Conservation (phyloP, 805 yeast species). For the Starmerella asiatica region DNA sequence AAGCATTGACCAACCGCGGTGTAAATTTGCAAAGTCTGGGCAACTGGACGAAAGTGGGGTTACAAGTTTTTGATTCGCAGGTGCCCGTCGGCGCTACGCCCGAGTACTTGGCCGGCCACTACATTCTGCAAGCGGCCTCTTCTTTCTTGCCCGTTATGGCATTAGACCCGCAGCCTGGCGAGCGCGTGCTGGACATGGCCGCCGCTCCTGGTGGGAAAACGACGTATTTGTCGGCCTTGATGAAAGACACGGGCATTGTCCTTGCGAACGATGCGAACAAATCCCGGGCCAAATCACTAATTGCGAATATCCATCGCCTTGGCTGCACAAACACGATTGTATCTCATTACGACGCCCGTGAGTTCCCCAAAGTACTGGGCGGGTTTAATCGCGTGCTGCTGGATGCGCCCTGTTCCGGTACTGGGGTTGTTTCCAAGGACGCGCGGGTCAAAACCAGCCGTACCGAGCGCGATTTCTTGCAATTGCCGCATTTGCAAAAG, state of each 20-base stretch:
- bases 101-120: conserved; percentile 94
- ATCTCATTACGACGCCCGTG: conserved; percentile 95
- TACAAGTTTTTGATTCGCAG: conserved; percentile 93
- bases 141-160: conserved; percentile 98
- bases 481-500: conserved; percentile 92
- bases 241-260: conserved; percentile 96
- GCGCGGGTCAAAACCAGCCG: conserved; percentile 85
- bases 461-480: conserved; percentile 91
- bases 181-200: conserved; percentile 95
- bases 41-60: conserved; percentile 94
- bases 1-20: conserved; percentile 87
- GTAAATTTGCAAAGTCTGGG: conserved; percentile 96
- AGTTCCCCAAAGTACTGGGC: conserved; percentile 94
- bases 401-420: conserved; percentile 99
- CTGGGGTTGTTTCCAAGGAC: conserved; percentile 97
- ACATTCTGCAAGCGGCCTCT: conserved; percentile 95
- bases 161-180: conserved; percentile 90
- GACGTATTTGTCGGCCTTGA: conserved; percentile 83
- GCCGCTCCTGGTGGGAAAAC: conserved; percentile 99
- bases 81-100: conserved; percentile 99
- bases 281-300: conserved; percentile 87
- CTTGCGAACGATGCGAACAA: conserved; percentile 97
- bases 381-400: conserved; percentile 90
- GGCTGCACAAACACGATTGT: conserved; percentile 96
- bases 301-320: conserved; percentile 93